phyloP scores from a whole-genome alignment of 208 protist species.

The Trypanosoma cruzi region DNA sequence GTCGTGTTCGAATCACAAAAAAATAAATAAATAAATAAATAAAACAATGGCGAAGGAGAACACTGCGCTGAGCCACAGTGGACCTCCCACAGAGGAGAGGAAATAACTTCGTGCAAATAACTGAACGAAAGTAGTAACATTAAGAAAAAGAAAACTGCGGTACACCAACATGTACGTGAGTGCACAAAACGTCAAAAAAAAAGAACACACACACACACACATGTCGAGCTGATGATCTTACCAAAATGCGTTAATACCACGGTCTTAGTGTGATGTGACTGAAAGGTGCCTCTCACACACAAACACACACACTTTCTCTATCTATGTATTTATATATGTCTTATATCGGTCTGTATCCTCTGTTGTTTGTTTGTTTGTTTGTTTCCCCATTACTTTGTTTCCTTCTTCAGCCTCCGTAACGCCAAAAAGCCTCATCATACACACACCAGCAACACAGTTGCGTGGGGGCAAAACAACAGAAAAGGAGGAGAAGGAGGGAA shows the following conservation, averaged over 20 bases:
- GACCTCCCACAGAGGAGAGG: not conserved
- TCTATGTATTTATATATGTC: not conserved
- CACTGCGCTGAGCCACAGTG: not conserved
- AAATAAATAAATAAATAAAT: not conserved
- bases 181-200: not conserved
- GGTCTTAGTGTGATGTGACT: not conserved
- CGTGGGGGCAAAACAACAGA: not conserved
- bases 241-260: not conserved
- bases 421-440: too few species aligned
- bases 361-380: not conserved
- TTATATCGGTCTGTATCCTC: not conserved
- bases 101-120: not conserved
- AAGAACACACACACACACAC: not conserved
- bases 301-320: not conserved
- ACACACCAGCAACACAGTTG: not conserved
- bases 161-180: not conserved
- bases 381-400: not conserved
- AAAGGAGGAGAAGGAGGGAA: not conserved
- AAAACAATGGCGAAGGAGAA: not conserved
- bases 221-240: not conserved
- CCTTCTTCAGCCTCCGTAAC: not conserved
- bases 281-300: not conserved
- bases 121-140: not conserved
- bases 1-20: not conserved
- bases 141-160: not conserved